Evolutionary conservation across 352 stramenopile species (phyloP).

Genomic region (Phytophthora ohioensis): DNA sequence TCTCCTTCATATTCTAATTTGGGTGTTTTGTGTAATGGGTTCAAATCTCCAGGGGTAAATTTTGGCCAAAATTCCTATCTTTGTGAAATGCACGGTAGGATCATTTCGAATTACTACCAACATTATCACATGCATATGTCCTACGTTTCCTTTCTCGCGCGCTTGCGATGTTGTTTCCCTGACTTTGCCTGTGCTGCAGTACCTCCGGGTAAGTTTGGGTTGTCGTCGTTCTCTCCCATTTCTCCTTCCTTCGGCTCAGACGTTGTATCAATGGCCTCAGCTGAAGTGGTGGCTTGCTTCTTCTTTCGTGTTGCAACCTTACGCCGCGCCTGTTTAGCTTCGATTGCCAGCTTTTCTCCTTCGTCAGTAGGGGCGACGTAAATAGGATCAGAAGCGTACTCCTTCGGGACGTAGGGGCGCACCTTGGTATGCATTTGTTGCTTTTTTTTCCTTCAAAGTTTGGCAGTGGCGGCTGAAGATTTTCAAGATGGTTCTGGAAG

Average conservation of each 20-base stretch:
- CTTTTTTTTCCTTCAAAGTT: conserved; percentile 19
- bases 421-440: conserved; percentile 26
- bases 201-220: neutral
- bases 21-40: neutral
- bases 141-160: too few relatives aligned
- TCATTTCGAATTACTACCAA: conserved; percentile 12
- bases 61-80: neutral
- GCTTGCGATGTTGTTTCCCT: neutral
- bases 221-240: neutral
- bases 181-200: neutral
- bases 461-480: neutral
- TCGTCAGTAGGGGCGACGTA: conserved; percentile 15
- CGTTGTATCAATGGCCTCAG: neutral
- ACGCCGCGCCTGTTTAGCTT: neutral
- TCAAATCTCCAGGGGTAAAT: conserved; percentile 3
- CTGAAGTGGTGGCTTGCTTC: neutral
- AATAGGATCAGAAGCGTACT: conserved; percentile 13
- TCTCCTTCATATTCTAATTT: conserved; percentile 2
- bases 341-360: conserved; percentile 4
- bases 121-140: neutral
- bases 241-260: neutral
- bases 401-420: conserved; percentile 19
- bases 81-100: neutral
- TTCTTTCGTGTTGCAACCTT: neutral
- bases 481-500: neutral